Evolutionary conservation across 306 rosid genomes (phyloP).

Genomic region (Lathyrus sativus): DNA sequence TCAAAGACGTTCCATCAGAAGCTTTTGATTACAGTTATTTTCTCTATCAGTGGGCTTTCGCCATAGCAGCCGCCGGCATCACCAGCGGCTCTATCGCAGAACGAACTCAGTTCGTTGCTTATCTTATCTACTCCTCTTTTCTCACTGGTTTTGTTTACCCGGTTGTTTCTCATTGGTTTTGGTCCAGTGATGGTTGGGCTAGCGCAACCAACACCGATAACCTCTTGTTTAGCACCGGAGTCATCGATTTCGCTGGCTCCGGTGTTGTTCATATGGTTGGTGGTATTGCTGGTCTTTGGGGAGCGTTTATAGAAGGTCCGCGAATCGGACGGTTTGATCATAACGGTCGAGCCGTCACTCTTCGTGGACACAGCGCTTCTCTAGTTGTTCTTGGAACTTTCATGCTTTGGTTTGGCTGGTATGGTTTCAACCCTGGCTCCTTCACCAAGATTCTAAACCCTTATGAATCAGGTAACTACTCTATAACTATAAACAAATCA

Average conservation of each 20-base stretch:
- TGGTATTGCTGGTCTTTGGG: constrained; percentile 89
- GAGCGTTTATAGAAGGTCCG: constrained; percentile 80
- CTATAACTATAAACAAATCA: no score
- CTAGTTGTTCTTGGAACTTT: constrained; percentile 78
- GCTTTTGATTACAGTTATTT: constrained; percentile 57
- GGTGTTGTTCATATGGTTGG: constrained; percentile 96
- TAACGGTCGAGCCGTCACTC: constrained; percentile 46
- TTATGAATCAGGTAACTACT: constrained; percentile 41
- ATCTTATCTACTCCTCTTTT: constrained; percentile 77
- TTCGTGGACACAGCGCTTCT: constrained; percentile 78
- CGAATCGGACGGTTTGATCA: constrained; percentile 83
- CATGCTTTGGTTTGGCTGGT: constrained; percentile 97
- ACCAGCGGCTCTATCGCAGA: constrained; percentile 93
- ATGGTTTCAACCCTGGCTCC: constrained; percentile 94
- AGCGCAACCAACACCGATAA: constrained; percentile 29
- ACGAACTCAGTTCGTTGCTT: constrained; percentile 85
- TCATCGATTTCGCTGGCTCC: constrained; percentile 88
- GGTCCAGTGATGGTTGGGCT: constrained; percentile 93
- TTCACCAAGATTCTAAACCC: constrained; percentile 54
- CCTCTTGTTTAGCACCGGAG: constrained; percentile 63
- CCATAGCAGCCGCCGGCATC: constrained; percentile 95
- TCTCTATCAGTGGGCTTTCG: constrained; percentile 97
- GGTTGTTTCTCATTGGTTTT: constrained; percentile 86
- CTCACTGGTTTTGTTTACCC: constrained; percentile 94
- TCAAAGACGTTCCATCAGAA: constrained; percentile 43